Evolutionary conservation across 495 filamentous ascomycete species (phyloP), one percentile per base, ranked within the genome.

Genomic region (Staphylotrichum tortipilum): DNA sequence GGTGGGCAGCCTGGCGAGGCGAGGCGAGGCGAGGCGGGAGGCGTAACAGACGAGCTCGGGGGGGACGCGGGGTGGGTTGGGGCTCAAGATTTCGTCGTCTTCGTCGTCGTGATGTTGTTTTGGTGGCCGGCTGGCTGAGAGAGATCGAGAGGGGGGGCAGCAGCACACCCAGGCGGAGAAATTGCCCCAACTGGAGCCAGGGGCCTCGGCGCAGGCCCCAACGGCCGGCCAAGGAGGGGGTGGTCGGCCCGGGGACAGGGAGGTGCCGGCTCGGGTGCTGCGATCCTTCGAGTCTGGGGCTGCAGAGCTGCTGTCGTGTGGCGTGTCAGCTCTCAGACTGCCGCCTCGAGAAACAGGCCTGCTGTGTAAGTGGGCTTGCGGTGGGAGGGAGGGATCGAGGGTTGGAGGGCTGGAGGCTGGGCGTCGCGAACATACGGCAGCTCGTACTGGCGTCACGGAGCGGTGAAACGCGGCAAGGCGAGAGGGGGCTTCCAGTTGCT

Each of bases 251-350:
- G 46, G 46, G 17, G 36, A 29, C 17, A 21, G 26, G n/a, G 11
- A 33, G 14, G 46, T 5, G 26, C 36, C 36, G 28, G 36, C 24
- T 31, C 45, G 35, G 36, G 22, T 29, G 44, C 15, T 26, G 12
- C n/a, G 17, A 31, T n/a, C 28, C n/a, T 9, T 22, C 2, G 8
- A 6, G 0, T 1, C 15, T 10, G 29, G 41, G 47, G 38, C 47
- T 21, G 47, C 38, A 43, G 38, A 37, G 14, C 7, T 9, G 38
- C 14, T 42, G 47, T 22, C 31, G 47, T 23, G 47, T 43, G 47
- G 38, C 30, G 47, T 49, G 47, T n/a, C n/a, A n/a, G n/a, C n/a
- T n/a, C n/a, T n/a, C n/a, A n/a, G n/a, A n/a, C n/a, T n/a, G n/a
- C n/a, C n/a, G n/a, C n/a, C n/a, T n/a, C n/a, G n/a, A n/a, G n/a